A percentile compares a stretch with the other conserved stretches of the same genome.
Evolutionary conservation across 805 yeast genomes (phyloP).

Genomic region (Zygotorulaspora chibaensis): DNA sequence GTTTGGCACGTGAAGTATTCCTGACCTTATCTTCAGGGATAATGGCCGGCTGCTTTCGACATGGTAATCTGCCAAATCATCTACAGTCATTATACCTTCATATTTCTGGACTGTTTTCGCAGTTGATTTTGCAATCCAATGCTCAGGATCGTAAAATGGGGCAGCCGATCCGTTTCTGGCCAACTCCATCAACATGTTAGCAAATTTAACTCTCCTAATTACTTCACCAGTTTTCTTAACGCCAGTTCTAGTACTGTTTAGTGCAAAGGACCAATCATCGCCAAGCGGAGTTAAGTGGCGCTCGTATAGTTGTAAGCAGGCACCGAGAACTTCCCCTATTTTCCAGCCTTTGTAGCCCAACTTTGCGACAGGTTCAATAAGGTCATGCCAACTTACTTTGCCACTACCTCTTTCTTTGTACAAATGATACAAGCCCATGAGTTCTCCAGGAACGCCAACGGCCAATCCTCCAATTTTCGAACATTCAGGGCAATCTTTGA

Average conservation of each 20-base stretch:
- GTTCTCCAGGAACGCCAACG: constrained; percentile 85
- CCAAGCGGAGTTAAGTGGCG: constrained; percentile 30
- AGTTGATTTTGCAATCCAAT: constrained; percentile 63
- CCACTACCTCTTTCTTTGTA: constrained; percentile 65
- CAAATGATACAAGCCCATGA: constrained; percentile 72
- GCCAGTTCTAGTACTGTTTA: constrained; percentile 34
- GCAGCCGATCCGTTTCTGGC: constrained; percentile 76
- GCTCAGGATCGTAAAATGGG: constrained; percentile 78
- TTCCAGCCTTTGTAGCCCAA: constrained; percentile 63
- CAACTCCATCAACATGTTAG: constrained; percentile 60
- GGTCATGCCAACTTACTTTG: constrained; percentile 60
- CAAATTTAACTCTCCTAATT: constrained; percentile 56
- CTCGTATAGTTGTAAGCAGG: constrained; percentile 40
- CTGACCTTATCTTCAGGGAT: constrained; percentile 21
- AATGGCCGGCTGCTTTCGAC: constrained; percentile 44
- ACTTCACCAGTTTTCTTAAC: constrained; percentile 52
- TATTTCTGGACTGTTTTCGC: constrained; percentile 44
- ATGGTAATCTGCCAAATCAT: constrained; percentile 65
- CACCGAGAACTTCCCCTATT: constrained; percentile 43
- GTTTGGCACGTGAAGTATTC: constrained; percentile 31
- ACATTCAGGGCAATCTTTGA: constrained; percentile 39
- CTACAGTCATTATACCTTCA: constrained; percentile 63
- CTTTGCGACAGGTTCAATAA: constrained; percentile 70
- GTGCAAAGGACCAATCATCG: constrained; percentile 56
- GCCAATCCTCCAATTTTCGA: constrained; percentile 84